Evolutionary conservation across 225 moss, liverwort and hornwort species (phyloP), one percentile per base, ranked within the genome.

Genomic region (Pleurozium schreberi): DNA sequence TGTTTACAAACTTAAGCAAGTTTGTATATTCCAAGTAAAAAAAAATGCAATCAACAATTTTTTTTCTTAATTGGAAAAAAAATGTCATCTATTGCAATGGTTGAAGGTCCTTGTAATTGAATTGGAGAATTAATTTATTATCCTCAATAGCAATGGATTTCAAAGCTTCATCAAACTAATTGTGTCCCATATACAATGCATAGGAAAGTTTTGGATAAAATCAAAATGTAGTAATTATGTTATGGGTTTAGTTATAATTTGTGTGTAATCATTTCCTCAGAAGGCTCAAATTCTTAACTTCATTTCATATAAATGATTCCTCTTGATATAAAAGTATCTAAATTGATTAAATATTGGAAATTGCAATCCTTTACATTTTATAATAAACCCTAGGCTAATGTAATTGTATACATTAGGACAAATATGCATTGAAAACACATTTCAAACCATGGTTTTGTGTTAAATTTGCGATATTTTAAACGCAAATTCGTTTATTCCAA

Each of bases 401-500:
- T 45, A 27, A 73, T 28, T 30, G 27, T 28, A 43, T 25, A 4
- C 1, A 25, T 2, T 14, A 70, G 2, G 12, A 68, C 12, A 68
- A 38, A 11, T 38, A 0, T 6, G 4, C 38, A 38, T 6, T 38
- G 30, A 33, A 7, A 68, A 68, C 22, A 22, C 7, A n/a, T 68
- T 67, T 38, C 0, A 19, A 1, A n/a, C 38, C 0, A 67, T 67
- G n/a, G 2, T 68, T 34, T 22, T 68, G 12, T n/a, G 0, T 23
- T 23, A 7, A 69, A 40, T 69, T 1, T 23, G 2, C 2, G 8
- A 2, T 69, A 23, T 8, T n/a, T 8, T 13, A 40, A 14, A 23
- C 1, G 0, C 7, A 25, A 2, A 13, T 25, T 13, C 25, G 1
- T 40, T 40, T 25, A 8, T 69, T 69, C 40, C 10, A 34, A 0